Base-by-base conservation (phyloP, 106 monocot genomes). In the Cymbidium sinense region DNA sequence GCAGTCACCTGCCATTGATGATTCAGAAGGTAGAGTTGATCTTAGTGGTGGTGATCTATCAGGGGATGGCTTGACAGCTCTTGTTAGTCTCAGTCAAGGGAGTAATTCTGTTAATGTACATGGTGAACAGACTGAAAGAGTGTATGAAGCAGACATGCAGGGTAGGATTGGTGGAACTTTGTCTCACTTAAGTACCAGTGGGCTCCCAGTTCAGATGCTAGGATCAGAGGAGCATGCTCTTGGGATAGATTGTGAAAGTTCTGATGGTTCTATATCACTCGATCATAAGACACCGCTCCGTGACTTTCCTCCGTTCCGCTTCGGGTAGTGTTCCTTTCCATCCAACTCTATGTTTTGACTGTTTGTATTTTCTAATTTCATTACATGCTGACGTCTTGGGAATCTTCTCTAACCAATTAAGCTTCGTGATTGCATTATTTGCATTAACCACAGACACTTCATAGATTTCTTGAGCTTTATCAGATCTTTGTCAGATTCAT, bases 231-330 rank as follows among this genome's bases (percentile, higher is more conserved):
- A 94, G 28, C 77, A 87, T 75, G 73, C 75, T 44, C 75, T 86
- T 83, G 91, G 82, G 62, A 39, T 87, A 54, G 92, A 90, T 15
- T 95, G 92, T 92, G 94, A 87, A 80, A 80, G 70, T 79, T 76
- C 84, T 21, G 99, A 99, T 44, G 83, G 76, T 70, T 85, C 96
- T 34, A 87, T 99, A 78, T 86, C 92, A 30, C 79, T 95, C 79
- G 99, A 99, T 87, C 76, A 89, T 79, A 99, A 92, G 76, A 99
- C 99, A 64, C 92, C 99, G 39, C 70, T 96, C 37, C 83, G 87
- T 34, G 90, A 91, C 28, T 93, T 96, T 52, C 93, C 95, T 82
- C 93, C 95, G 20, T 96, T 93, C 69, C 93, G 95, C 81, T 96
- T 96, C 78, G 95, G 95, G 95, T 96, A 86, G 37, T 30, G 54